Evolutionary conservation across 306 rosid species (phyloP), one percentile per base, ranked within the genome.

Genomic region (Ammopiptanthus mongolicus): DNA sequence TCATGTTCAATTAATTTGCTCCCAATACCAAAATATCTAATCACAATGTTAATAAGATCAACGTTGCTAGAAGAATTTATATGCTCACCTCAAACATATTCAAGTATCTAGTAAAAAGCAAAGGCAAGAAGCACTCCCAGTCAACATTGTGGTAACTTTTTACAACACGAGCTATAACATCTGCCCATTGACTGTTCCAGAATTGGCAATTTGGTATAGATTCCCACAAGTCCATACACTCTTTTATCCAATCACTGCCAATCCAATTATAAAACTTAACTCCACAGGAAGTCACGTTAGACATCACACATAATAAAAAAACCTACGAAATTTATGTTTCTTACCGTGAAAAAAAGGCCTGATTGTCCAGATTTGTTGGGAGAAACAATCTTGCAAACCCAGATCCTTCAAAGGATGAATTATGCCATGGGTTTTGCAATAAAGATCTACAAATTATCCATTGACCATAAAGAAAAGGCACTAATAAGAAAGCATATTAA

Each of bases 161-260:
- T 57, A 92, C 77, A 58, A 86, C 96, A 69, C 99, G 98, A 78
- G 99, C 97, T 75, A 90, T 80, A 65, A 96, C 84, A 83, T 97
- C 96, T 44, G 93, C 89, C 99, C 99, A 96, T 62, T 96, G 99
- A 84, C 88, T 87, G 83, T 96, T 96, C 99, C 98, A 96, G 83
- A 96, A 96, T 83, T 89, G 99, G 83, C 99, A 96, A 80, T 88
- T 92, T 22, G 99, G 99, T 74, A 90, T 89, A n/a, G 97, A 90
- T 71, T 90, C 93, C 99, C 99, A 96, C 68, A 86, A 75, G 72
- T 80, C 75, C 46, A 90, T 62, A 73, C 93, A 92, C 75, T 91
- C 95, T 75, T 80, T 80, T 71, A 90, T 81, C 97, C 93, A 92
- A 74, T 84, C 90, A 73, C 99, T 96, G 84, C 53, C 77, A 66